These are phyloP conservation scores for Aspergillus intermedius DNA, from an alignment of 2,329 filamentous ascomycete species.

Conservation along the genomic window DNA sequence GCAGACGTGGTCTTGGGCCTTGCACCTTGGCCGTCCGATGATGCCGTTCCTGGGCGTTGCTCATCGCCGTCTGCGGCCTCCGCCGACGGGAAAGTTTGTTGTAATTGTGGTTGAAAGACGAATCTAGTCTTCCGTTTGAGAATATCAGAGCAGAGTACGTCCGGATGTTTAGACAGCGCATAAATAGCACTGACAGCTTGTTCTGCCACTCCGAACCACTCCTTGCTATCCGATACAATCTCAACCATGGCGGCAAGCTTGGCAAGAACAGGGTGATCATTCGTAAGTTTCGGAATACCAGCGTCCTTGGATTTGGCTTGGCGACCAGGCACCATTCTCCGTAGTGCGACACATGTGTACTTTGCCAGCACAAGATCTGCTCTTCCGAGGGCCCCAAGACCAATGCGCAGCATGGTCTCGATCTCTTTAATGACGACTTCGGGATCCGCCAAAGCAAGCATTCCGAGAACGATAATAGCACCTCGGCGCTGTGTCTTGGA, in stretches of 20 bases:
- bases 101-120: constrained; percentile 57
- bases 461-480: constrained; percentile 91
- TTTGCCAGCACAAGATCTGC: constrained; percentile 83
- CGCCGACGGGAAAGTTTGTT: constrained; percentile 21
- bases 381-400: constrained; percentile 72
- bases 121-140: constrained; percentile 77
- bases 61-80: constrained; percentile 26
- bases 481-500: constrained; percentile 85
- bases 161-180: constrained; percentile 84
- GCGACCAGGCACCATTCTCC: constrained; percentile 83
- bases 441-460: constrained; percentile 87
- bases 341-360: constrained; percentile 88
- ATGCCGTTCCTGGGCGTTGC: constrained; percentile 28
- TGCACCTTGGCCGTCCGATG: constrained; percentile 28
- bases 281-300: constrained; percentile 68
- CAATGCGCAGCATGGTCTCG: constrained; percentile 86
- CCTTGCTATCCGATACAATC: constrained; percentile 79
- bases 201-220: constrained; percentile 92
- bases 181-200: constrained; percentile 96
- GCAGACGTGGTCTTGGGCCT: constrained; percentile 62
- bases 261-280: constrained; percentile 80
- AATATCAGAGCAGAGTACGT: constrained; percentile 85
- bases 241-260: constrained; percentile 80
- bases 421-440: constrained; percentile 93
- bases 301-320: constrained; percentile 64